Evolutionary conservation across 2,329 filamentous ascomycete genomes (phyloP).

Genomic region (Lasiodiplodia theobromae): DNA sequence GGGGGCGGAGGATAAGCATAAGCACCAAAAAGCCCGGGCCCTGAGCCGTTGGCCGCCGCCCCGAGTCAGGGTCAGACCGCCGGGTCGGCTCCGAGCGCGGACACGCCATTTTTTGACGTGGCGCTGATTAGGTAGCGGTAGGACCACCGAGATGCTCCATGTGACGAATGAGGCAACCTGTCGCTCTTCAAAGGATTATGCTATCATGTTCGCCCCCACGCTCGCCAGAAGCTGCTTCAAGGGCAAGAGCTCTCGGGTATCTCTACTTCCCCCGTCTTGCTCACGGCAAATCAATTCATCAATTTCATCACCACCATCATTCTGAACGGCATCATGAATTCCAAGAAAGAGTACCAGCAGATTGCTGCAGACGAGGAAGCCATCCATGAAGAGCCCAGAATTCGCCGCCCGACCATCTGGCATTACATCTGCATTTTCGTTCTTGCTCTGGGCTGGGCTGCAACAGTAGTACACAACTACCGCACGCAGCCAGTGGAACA

Average conservation of each 20-base stretch:
- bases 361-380: conserved; percentile 6
- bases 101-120: background rate
- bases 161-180: background rate
- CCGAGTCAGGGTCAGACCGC: background rate
- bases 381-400: background rate
- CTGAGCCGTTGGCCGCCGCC: background rate
- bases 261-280: background rate
- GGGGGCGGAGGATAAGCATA: background rate
- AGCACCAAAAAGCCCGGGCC: background rate
- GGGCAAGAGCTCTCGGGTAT: background rate
- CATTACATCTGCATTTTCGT: background rate
- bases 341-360: conserved; percentile 15
- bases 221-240: background rate
- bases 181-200: background rate
- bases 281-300: background rate
- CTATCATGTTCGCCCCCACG: background rate
- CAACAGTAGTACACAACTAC: background rate
- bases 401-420: background rate
- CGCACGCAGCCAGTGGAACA: background rate
- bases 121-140: background rate
- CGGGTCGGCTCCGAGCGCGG: background rate
- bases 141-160: background rate
- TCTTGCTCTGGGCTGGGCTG: conserved; percentile 3
- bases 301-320: background rate
- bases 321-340: background rate